Percentiles rank a stretch among this genome's conserved stretches.
Evolutionary conservation across 2,329 filamentous ascomycete species (phyloP).

Genomic region (Fusarium equiseti): DNA sequence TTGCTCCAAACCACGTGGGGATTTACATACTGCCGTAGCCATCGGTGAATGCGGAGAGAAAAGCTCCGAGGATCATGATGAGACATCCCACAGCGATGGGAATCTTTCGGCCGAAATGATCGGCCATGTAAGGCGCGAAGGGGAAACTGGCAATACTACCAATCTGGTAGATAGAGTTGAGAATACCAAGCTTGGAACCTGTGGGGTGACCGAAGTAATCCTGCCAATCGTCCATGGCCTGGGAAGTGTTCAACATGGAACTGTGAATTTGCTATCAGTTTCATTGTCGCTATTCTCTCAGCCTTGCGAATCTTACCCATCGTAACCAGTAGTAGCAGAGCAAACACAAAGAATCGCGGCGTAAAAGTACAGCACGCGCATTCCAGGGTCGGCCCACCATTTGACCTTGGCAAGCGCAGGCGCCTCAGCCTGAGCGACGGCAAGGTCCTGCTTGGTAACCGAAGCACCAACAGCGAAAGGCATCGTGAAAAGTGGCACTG

Average conservation of each 20-base stretch:
- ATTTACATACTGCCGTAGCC: constrained; percentile 56
- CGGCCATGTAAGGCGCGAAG: constrained; percentile 53
- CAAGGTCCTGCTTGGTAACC: constrained; percentile 41
- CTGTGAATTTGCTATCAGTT: neutral
- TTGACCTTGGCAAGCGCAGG: constrained; percentile 66
- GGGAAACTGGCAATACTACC: constrained; percentile 46
- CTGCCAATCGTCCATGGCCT: constrained; percentile 67
- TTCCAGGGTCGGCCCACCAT: constrained; percentile 68
- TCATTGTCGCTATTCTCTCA: too few species aligned
- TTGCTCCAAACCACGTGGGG: neutral
- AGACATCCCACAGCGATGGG: constrained; percentile 59
- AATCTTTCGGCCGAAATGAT: constrained; percentile 57
- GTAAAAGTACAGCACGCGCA: constrained; percentile 64
- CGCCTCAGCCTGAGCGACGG: constrained; percentile 58
- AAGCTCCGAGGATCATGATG: constrained; percentile 60
- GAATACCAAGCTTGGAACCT: constrained; percentile 58
- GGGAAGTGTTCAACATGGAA: constrained; percentile 67
- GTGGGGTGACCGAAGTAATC: constrained; percentile 57
- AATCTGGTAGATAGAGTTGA: constrained; percentile 66
- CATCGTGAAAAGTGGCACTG: constrained; percentile 11
- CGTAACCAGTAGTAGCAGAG: constrained; percentile 72
- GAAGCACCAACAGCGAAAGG: constrained; percentile 24
- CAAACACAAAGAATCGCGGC: constrained; percentile 65
- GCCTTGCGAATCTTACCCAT: constrained; percentile 54
- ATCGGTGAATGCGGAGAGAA: constrained; percentile 57